These are phyloP conservation scores for Suillus decipiens DNA, from an alignment of 768 basidiomycete genomes.

Conservation along the genomic window DNA sequence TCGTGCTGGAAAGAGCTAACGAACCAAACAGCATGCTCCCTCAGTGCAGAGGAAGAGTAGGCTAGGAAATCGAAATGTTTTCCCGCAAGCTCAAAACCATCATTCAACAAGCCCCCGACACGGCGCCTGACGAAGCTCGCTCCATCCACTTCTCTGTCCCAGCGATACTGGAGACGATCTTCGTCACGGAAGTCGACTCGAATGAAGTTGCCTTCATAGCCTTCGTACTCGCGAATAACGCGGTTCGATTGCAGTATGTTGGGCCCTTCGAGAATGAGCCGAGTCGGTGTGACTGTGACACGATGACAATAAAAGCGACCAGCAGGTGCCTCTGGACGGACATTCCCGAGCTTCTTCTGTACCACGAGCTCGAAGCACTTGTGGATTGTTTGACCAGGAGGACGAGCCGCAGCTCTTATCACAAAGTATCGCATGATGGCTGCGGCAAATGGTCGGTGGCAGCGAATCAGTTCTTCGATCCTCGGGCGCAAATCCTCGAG, in stretches of 20 bases:
- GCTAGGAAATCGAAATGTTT: conserved; percentile 78
- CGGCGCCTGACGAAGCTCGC: conserved; percentile 54
- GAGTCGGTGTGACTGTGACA: conserved; percentile 75
- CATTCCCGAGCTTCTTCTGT: conserved; percentile 17
- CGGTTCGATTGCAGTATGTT: conserved; percentile 77
- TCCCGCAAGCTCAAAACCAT: conserved; percentile 71
- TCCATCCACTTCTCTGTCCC: conserved; percentile 68
- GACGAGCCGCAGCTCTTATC: conserved; percentile 47
- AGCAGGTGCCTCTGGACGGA: conserved; percentile 26
- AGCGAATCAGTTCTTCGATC: conserved; percentile 43
- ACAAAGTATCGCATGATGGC: conserved; percentile 58
- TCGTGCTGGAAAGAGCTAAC: conserved; percentile 60
- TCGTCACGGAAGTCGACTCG: conserved; percentile 88
- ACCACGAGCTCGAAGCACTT: conserved; percentile 48
- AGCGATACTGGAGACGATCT: conserved; percentile 71
- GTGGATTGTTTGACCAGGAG: conserved; percentile 42
- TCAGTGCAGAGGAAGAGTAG: conserved; percentile 77
- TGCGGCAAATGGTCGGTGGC: conserved; percentile 38
- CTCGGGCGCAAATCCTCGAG: conserved; percentile 45
- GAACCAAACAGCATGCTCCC: conserved; percentile 85
- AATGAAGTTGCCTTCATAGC: conserved; percentile 67
- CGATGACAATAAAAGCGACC: conserved; percentile 69
- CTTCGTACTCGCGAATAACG: conserved; percentile 67
- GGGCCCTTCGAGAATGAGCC: conserved; percentile 75
- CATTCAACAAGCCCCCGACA: conserved; percentile 58